A percentile compares a stretch with the other conserved stretches of the same genome.
Conservation (phyloP, 768 basidiomycete species). For the Pleurotus sapidus region DNA sequence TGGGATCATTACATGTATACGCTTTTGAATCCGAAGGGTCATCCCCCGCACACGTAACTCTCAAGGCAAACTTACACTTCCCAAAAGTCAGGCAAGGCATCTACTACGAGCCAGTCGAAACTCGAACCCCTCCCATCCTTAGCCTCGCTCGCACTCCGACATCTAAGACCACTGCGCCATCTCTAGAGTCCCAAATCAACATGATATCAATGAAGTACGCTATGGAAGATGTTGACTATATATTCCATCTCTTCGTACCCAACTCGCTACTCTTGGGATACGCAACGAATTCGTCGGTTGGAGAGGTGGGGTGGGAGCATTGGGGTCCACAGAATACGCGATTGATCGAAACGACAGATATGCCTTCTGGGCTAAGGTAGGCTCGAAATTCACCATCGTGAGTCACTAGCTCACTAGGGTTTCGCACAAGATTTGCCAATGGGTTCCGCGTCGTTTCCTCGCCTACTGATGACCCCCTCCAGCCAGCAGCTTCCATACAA, state of each 20-base stretch:
- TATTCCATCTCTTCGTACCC: conserved; percentile 13
- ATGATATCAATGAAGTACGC: conserved; percentile 5
- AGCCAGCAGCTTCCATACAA: background rate
- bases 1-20: conserved; percentile 42
- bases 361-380: conserved; percentile 14
- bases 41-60: background rate
- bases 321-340: conserved; percentile 16
- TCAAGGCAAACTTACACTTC: conserved; percentile 14
- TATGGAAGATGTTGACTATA: background rate
- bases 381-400: background rate
- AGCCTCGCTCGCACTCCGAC: conserved; percentile 17
- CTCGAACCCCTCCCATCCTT: conserved; percentile 31
- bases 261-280: conserved; percentile 11
- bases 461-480: background rate
- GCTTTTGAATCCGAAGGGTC: conserved; percentile 24
- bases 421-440: background rate
- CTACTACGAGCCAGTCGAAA: conserved; percentile 16
- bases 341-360: conserved; percentile 5
- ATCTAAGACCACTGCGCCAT: conserved; percentile 21
- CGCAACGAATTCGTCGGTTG: background rate
- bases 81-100: conserved; percentile 11
- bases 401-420: background rate
- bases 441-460: background rate
- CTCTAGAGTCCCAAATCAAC: conserved; percentile 7
- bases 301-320: conserved; percentile 8